These are phyloP conservation scores for Penicillium cinerascens DNA, from an alignment of 495 filamentous ascomycete genomes.

Conservation along the genomic window DNA sequence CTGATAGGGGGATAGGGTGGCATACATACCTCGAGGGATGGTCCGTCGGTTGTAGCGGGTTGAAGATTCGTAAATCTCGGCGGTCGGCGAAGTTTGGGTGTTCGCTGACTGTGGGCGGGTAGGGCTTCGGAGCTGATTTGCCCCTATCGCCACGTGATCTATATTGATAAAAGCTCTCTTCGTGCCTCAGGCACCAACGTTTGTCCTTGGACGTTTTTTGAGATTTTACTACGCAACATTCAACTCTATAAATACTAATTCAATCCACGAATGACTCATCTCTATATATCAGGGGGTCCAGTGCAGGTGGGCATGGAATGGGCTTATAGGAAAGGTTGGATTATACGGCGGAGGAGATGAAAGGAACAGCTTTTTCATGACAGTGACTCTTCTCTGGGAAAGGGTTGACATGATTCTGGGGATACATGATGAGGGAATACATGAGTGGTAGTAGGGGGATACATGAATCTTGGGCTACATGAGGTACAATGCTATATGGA, in stretches of 20 bases:
- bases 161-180: background rate
- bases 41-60: constrained; percentile 29
- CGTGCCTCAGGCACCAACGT: constrained; percentile 33
- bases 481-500: constrained; percentile 36
- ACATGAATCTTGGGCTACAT: constrained; percentile 54
- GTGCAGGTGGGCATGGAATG: constrained; percentile 7
- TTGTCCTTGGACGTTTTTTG: background rate
- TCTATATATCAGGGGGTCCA: background rate
- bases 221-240: background rate
- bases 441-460: constrained; percentile 19
- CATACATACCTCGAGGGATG: constrained; percentile 47
- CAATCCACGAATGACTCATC: background rate
- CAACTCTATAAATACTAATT: background rate
- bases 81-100: constrained; percentile 22
- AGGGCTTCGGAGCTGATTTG: constrained; percentile 20
- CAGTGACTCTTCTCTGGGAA: constrained; percentile 30
- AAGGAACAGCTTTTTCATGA: constrained; percentile 34
- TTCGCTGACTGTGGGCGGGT: constrained; percentile 32
- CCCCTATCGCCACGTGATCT: constrained; percentile 36
- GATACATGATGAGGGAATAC: constrained; percentile 20
- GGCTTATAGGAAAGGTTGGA: constrained; percentile 15
- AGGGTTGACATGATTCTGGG: constrained; percentile 17
- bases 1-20: constrained; percentile 28
- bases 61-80: constrained; percentile 17
- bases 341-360: constrained; percentile 30